Percentiles rank a stretch among this genome's conserved stretches.
Evolutionary conservation across 306 rosid species (phyloP).

Genomic region (Cucumis hystrix): DNA sequence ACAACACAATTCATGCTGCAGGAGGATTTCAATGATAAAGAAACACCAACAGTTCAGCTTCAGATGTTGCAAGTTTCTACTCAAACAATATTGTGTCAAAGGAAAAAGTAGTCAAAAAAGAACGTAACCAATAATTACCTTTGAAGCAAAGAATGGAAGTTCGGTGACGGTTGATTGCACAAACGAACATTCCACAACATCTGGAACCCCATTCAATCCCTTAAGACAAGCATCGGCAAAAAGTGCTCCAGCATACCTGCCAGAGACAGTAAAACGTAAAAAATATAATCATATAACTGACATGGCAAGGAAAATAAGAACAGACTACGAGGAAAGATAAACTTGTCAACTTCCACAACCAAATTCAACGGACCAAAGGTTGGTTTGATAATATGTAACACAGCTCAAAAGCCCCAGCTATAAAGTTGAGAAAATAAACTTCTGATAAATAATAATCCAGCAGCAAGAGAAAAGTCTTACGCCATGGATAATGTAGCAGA

Average conservation of each 20-base stretch:
- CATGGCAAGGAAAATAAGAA: background rate
- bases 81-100: background rate
- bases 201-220: constrained; percentile 97
- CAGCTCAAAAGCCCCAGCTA: background rate
- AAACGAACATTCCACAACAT: constrained; percentile 87
- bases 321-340: background rate
- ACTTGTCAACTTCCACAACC: background rate
- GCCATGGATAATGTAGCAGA: constrained; percentile 99
- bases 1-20: background rate
- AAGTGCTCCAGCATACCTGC: constrained; percentile 85
- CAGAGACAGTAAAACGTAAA: background rate
- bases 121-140: constrained; percentile 32
- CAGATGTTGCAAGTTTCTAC: background rate
- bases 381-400: background rate
- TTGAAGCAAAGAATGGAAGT: constrained; percentile 96
- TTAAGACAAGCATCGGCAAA: constrained; percentile 97
- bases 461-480: constrained; percentile 34
- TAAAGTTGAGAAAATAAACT: background rate
- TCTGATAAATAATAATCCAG: background rate
- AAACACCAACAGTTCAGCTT: background rate
- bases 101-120: background rate
- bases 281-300: background rate
- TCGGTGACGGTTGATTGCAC: constrained; percentile 82
- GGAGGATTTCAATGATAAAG: background rate
- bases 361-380: background rate